Percentiles rank a stretch among this genome's conserved stretches.
These are phyloP conservation scores for Rhodamnia argentea DNA, from an alignment of 345 rosid species.

Conservation along the genomic window DNA sequence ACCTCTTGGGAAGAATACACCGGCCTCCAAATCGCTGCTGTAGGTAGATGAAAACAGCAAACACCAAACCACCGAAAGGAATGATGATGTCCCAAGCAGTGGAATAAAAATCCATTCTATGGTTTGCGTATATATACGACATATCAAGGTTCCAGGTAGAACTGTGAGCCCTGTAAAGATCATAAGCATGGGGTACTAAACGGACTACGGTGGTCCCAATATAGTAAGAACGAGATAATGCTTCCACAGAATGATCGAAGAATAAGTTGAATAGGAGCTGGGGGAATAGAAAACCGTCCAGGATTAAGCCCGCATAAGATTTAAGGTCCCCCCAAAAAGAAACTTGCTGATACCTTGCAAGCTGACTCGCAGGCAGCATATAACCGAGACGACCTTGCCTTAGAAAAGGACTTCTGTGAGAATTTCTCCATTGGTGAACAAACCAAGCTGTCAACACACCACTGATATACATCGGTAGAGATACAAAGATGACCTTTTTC, in stretches of 20 bases:
- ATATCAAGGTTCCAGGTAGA: slow-evolving; percentile 40
- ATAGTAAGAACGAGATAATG: slow-evolving; percentile 51
- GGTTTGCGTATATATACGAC: slow-evolving; percentile 75
- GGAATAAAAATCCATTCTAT: slow-evolving; percentile 63
- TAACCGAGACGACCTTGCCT: not conserved
- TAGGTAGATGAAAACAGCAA: slow-evolving; percentile 44
- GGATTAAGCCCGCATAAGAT: slow-evolving; percentile 72
- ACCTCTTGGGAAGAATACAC: slow-evolving; percentile 49
- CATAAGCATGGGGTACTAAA: slow-evolving; percentile 77
- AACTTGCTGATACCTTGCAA: slow-evolving; percentile 24
- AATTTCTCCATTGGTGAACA: slow-evolving; percentile 24
- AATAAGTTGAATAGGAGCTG: slow-evolving; percentile 68
- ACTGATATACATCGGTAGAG: slow-evolving; percentile 46
- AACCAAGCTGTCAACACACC: slow-evolving; percentile 67
- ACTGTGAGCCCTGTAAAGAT: slow-evolving; percentile 63
- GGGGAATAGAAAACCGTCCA: slow-evolving; percentile 74
- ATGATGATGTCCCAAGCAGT: slow-evolving; percentile 78
- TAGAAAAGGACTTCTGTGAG: slow-evolving; percentile 14
- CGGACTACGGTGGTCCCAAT: slow-evolving; percentile 52
- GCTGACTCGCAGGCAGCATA: not conserved
- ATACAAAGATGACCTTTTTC: slow-evolving; percentile 42
- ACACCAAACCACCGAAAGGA: slow-evolving; percentile 43
- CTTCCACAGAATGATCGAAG: slow-evolving; percentile 27
- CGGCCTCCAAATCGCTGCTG: slow-evolving; percentile 72
- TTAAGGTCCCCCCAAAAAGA: slow-evolving; percentile 50